Base-by-base conservation (phyloP, 2,329 filamentous ascomycete genomes). In the Calonectria pauciramosa region DNA sequence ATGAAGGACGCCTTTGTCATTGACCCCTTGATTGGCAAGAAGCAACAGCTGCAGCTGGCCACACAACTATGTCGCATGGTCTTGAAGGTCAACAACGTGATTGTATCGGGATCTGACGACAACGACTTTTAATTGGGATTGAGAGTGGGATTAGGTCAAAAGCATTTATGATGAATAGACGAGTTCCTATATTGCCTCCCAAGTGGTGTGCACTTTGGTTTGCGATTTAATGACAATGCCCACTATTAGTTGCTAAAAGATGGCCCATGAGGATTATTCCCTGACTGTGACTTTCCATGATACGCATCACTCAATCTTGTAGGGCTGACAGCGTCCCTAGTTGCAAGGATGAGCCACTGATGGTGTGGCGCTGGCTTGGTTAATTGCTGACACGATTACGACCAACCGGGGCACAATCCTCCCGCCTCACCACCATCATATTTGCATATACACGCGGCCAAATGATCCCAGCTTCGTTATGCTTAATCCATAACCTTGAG, bases 1-100 rank as follows among this genome's bases (percentile, higher is more conserved):
- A 99, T 99, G 97, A 96, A 94, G 88, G 93, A 98, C 80, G 95
- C 97, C 79, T 99, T 99, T 86, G 97, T 98, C 79, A 99, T 99
- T 84, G 97, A 99, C 84, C 97, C 97, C 68, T 89, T 99, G 83
- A 99, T 99, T 84, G 97, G 97, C 81, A 99, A 99, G 91, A 94
- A 95, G 87, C 96, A 98, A 88, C 97, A 99, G 88, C 91, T 99
- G 75, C 92, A 98, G 88, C 91, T 99, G 78, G 97, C 97, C 38
- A 99, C 97, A 68, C 97, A 99, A 89, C 89, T 99, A 80, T 99
- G 97, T 89, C 93, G 97, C 79, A 99, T 99, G 96, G 96, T 98
- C 79, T 90, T 98, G 80, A 98, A 98, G 92, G 93, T 96, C 84
- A 98, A 98, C 90, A 98, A 98, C 85, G 96, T 98, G 78, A 98